These are phyloP conservation scores for Colletotrichum sp. DNA, from an alignment of 2,329 filamentous ascomycete genomes.

Conservation along the genomic window DNA sequence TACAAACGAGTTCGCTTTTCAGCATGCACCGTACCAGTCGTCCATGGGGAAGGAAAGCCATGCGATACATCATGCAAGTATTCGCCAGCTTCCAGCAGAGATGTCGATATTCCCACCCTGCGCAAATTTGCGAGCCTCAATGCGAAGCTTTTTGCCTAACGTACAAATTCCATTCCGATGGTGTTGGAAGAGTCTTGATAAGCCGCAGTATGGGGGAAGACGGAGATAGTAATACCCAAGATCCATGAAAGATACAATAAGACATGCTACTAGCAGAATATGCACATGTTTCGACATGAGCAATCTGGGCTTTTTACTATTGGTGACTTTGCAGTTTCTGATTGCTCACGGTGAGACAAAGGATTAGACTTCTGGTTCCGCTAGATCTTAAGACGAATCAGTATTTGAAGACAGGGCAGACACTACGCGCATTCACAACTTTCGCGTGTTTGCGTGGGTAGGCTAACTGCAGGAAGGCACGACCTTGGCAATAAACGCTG, in stretches of 20 bases:
- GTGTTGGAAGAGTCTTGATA: too few species aligned
- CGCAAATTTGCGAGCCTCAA: too few species aligned
- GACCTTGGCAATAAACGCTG: background rate
- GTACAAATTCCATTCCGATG: too few species aligned
- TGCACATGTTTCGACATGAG: background rate
- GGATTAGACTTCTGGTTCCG: rapidly evolving
- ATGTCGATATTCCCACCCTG: too few species aligned
- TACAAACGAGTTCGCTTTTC: too few species aligned
- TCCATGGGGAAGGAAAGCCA: too few species aligned
- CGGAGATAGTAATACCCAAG: background rate
- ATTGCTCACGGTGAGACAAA: rapidly evolving
- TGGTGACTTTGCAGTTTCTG: background rate
- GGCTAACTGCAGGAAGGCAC: background rate
- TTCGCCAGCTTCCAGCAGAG: too few species aligned
- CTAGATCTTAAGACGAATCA: rapidly evolving
- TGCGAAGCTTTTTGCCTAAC: too few species aligned
- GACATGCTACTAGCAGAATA: background rate
- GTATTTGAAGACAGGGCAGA: background rate
- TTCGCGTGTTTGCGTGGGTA: background rate
- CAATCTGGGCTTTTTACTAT: background rate
- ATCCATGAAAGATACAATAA: background rate
- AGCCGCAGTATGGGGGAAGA: background rate
- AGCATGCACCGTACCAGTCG: too few species aligned
- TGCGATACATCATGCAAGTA: too few species aligned
- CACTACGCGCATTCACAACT: background rate